phyloP scores from a whole-genome alignment of 345 rosid species.

The Laguncularia racemosa region DNA sequence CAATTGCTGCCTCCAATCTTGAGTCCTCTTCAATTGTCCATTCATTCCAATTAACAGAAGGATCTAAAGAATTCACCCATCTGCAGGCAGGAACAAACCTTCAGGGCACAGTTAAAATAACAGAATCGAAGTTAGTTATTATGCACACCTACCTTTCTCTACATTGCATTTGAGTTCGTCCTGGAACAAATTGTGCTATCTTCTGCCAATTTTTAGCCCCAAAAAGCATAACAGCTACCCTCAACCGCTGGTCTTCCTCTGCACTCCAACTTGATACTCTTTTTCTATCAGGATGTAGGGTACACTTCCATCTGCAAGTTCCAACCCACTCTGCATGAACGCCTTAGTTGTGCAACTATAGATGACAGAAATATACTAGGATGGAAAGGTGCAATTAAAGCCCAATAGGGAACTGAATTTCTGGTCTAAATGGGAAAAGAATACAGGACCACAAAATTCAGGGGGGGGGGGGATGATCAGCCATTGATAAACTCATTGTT shows the following conservation, averaged over 20 bases:
- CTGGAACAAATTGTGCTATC: conserved; percentile 74
- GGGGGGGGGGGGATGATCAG: no score
- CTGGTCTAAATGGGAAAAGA: no score
- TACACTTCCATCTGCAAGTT: conserved; percentile 67
- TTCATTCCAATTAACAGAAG: conserved; percentile 41
- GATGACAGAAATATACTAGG: not conserved
- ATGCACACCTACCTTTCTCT: conserved; percentile 54
- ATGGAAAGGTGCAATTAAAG: not conserved
- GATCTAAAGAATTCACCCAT: conserved; percentile 82
- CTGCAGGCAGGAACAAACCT: conserved; percentile 24
- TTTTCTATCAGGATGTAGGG: conserved; percentile 51
- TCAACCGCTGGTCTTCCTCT: conserved; percentile 67
- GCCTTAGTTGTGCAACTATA: not conserved
- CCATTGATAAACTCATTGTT: no score
- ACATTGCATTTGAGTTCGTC: conserved; percentile 72
- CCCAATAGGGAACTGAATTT: no score
- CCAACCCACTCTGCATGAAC: not conserved
- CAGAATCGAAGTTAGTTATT: conserved; percentile 4
- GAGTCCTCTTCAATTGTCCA: conserved; percentile 85
- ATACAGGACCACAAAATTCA: no score
- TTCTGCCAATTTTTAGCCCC: conserved; percentile 79
- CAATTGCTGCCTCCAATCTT: conserved; percentile 51
- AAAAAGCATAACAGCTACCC: conserved; percentile 73
- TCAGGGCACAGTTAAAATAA: conserved; percentile 9
- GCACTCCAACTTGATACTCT: conserved; percentile 54